Conservation (phyloP, 129 eudicot genomes). For the Silybum marianum region DNA sequence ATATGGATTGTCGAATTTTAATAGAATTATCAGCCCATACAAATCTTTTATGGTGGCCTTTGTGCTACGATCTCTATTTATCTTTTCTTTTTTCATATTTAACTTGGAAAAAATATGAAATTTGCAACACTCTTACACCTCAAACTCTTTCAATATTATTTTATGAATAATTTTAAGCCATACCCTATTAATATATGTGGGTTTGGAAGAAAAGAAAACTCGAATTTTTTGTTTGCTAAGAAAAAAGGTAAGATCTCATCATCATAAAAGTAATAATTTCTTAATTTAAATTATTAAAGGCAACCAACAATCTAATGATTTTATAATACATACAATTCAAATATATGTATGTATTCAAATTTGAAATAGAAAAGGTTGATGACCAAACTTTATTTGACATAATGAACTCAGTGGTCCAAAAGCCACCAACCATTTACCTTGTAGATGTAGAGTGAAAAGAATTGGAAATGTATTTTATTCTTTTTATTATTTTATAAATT, state of each 20-base stretch:
- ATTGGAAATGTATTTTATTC: not conserved
- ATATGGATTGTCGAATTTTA: too few relatives aligned
- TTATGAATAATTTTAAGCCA: not conserved
- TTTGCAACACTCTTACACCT: not conserved
- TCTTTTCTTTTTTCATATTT: not conserved
- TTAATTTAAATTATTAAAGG: not conserved
- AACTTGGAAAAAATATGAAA: too few relatives aligned
- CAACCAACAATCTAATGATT: not conserved
- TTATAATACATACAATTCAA: not conserved
- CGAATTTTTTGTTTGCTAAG: not conserved
- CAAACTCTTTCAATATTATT: not conserved
- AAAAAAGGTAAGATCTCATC: conserved; percentile 1
- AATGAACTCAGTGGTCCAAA: conserved; percentile 14
- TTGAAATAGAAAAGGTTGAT: conserved; percentile 15
- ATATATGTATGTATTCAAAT: not conserved
- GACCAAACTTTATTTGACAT: conserved; percentile 23
- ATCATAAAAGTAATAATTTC: not conserved
- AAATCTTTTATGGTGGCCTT: too few relatives aligned
- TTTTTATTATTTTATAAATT: too few relatives aligned
- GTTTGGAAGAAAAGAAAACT: not conserved
- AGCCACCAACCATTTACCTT: conserved; percentile 4
- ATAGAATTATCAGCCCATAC: too few relatives aligned
- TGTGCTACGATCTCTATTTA: not conserved
- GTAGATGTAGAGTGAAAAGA: not conserved
- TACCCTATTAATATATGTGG: not conserved